Evolutionary conservation across 2,329 filamentous ascomycete genomes (phyloP).

Genomic region (Diplodia mutila): DNA sequence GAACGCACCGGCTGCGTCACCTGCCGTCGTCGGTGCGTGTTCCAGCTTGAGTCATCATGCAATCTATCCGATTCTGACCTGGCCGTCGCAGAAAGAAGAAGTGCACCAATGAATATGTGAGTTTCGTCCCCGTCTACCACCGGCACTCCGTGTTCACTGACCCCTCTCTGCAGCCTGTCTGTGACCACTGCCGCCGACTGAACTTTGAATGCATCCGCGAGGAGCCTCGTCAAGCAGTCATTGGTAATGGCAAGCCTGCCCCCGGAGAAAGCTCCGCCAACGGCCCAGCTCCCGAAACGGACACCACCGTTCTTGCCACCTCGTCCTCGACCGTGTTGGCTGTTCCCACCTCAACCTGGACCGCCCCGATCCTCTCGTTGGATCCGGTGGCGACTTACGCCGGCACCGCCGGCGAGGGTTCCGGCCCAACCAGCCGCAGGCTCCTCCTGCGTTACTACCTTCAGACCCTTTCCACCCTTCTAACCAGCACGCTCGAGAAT

Average conservation of each 20-base stretch:
- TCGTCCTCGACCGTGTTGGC: slow-evolving; percentile 21
- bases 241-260: not conserved
- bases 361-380: slow-evolving; percentile 21
- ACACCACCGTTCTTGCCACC: slow-evolving; percentile 21
- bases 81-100: slow-evolving; percentile 20
- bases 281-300: not conserved
- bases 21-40: slow-evolving; percentile 25
- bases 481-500: slow-evolving; percentile 25
- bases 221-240: slow-evolving; percentile 17
- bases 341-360: slow-evolving; percentile 20
- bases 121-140: not conserved
- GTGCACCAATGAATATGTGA: slow-evolving; percentile 22
- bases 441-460: slow-evolving; percentile 23
- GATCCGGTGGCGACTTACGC: slow-evolving; percentile 21
- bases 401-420: slow-evolving; percentile 7
- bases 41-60: not conserved
- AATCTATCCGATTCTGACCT: slow-evolving; percentile 9
- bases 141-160: not conserved
- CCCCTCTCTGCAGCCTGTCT: not conserved
- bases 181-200: slow-evolving; percentile 24
- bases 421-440: slow-evolving; percentile 14
- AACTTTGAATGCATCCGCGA: slow-evolving; percentile 26
- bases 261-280: not conserved
- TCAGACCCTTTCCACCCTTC: slow-evolving; percentile 25
- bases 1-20: slow-evolving; percentile 26